Base-by-base conservation (phyloP, 441 rosid species). In the Adansonia grandidieri region DNA sequence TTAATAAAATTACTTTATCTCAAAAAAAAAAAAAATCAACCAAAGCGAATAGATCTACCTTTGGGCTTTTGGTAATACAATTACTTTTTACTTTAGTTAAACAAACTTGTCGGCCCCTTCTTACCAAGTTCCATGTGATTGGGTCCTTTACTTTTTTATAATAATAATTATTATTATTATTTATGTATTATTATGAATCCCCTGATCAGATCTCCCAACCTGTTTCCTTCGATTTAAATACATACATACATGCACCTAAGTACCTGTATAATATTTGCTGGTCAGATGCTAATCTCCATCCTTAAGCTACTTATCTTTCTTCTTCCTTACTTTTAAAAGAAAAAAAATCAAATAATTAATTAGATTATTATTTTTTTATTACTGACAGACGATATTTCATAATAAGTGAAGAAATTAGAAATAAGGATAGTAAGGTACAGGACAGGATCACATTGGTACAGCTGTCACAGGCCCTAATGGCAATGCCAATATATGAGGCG, bases 401-500 rank as follows among this genome's bases (percentile, higher is more conserved):
- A 53, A 15, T 53, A 53, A 53, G 58, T 15, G 20, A 13, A 54
- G 58, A 54, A 54, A 15, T 54, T 54, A 54, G 7, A 14, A 54
- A 17, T n/a, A 37, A 22, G 65, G 65, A 60, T 58, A 37, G 47
- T 24, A 24, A n/a, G 10, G 61, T 20, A 13, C 54, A 77, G 79
- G 87, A 87, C 90, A 89, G 76, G 74, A 82, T 74, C 88, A 85
- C 85, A 83, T 81, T 71, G 87, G 85, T 63, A 85, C 87, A 87
- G 91, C 89, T 89, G 89, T 82, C 74, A 67, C 62, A 15, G 80
- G 86, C 44, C 84, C 88, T 84, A 28, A 28, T 28, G 32, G 32
- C 32, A 28, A 28, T 28, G 64, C 45, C 64, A 20, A 8, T 51
- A 11, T 54, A 75, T 71, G 85, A 82, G 83, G 87, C 79, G 84